Conservation (phyloP, 495 filamentous ascomycete species). For the Filosporella fistucella region DNA sequence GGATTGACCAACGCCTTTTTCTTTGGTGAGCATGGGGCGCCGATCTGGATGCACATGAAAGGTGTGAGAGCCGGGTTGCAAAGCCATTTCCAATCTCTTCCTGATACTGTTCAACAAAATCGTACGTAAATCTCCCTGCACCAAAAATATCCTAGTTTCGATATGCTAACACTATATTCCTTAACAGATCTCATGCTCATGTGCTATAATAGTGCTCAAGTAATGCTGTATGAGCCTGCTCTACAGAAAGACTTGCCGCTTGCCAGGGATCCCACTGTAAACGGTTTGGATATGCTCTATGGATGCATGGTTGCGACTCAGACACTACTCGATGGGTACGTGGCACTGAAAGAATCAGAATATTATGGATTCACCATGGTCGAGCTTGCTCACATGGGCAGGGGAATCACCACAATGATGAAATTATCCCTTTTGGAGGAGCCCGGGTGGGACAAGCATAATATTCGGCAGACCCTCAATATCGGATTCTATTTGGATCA, state of each 20-base stretch:
- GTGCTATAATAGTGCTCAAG: slow-evolving; percentile 8
- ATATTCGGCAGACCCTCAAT: slow-evolving; percentile 7
- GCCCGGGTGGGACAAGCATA: slow-evolving; percentile 15
- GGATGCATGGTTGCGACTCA: slow-evolving; percentile 11
- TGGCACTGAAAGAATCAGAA: no score
- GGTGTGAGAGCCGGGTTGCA: slow-evolving; percentile 4
- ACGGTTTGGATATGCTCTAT: slow-evolving; percentile 20
- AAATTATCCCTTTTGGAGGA: slow-evolving; percentile 18
- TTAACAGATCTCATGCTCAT: slow-evolving; percentile 2
- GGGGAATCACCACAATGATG: slow-evolving; percentile 2
- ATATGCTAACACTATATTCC: no score
- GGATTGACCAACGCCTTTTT: neutral
- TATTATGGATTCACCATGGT: neutral
- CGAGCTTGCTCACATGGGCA: slow-evolving; percentile 8
- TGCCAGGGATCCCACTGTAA: neutral
- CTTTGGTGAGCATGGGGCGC: slow-evolving; percentile 1
- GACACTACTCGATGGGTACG: slow-evolving; percentile 10
- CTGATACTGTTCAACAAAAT: slow-evolving; percentile 6
- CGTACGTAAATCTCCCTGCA: slow-evolving; percentile 1
- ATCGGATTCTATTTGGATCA: slow-evolving; percentile 6
- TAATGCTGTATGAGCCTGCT: slow-evolving; percentile 10
- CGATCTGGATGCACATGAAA: slow-evolving; percentile 17
- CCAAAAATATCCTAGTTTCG: neutral
- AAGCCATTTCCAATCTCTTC: slow-evolving; percentile 5
- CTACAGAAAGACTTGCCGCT: slow-evolving; percentile 1